Base-by-base conservation (phyloP, 2,329 filamentous ascomycete genomes). In the Rhynchosporium agropyri region DNA sequence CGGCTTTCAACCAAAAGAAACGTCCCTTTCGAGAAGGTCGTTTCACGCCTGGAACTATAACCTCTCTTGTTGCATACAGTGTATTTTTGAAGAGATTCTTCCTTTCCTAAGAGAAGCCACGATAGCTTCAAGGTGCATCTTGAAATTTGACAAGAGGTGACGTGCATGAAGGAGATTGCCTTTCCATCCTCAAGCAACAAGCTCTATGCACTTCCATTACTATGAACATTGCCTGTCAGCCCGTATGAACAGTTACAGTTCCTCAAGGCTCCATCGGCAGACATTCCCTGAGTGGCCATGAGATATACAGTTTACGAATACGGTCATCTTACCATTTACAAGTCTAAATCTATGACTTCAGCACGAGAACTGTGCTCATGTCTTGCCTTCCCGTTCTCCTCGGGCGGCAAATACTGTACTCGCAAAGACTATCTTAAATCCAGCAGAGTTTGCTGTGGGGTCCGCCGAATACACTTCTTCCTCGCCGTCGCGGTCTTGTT, bases 361-460 rank as follows among this genome's bases (percentile, higher is more conserved):
- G 33, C 29, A n/a, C 2, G 13, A 12, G 5, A 10, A 26, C 38
- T 13, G 9, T 53, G 50, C 33, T 53, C 12, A 26, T 53, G 50
- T 38, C 50, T 53, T 53, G 31, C 50, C 50, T 15, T 53, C n/a
- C 33, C 50, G 31, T 20, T 20, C 20, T 53, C 31, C 38, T 53
- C 2, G 33, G 50, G 26, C 15, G 29, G 31, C 33, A 53, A 15
- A 40, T 6, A 7, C 6, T 38, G 20, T 2, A 4, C 26, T 38
- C 15, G 4, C 3, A 31, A 51, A 26, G n/a, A 40, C 26, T 31
- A 38, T 26, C 15, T 53, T 53, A 38, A 15, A 12, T 26, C 33
- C 31, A 33, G n/a, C 33, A 38, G 10, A 26, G 9, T 20, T 12
- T 38, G 50, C 50, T 10, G 50, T 8, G 13, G 38, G 13, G 12